phyloP scores from a whole-genome alignment of 2,329 filamentous ascomycete genomes.

The Fusarium sp. region DNA sequence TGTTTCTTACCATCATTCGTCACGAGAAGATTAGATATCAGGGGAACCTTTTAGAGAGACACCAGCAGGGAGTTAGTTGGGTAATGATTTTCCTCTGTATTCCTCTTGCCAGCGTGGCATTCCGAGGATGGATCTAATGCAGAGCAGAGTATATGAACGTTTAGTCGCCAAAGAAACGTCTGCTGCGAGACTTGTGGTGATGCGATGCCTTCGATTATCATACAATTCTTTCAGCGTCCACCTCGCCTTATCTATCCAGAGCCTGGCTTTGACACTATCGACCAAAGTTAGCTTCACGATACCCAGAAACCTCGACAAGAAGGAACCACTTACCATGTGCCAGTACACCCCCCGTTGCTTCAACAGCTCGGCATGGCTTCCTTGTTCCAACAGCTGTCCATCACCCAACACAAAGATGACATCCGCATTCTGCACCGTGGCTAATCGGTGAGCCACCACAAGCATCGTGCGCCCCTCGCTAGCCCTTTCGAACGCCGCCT shows the following conservation, averaged over 20 bases:
- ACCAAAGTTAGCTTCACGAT: slow-evolving; percentile 34
- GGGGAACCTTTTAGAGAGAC: background rate
- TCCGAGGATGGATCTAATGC: slow-evolving; percentile 10
- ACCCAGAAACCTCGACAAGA: background rate
- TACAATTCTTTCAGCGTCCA: background rate
- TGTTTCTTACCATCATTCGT: background rate
- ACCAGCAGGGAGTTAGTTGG: slow-evolving; percentile 26
- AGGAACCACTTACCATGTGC: slow-evolving; percentile 61
- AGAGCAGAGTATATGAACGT: slow-evolving; percentile 19
- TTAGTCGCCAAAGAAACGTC: background rate
- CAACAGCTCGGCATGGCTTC: slow-evolving; percentile 63
- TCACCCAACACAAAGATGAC: slow-evolving; percentile 82
- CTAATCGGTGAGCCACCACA: slow-evolving; percentile 80
- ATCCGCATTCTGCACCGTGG: slow-evolving; percentile 82
- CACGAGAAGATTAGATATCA: background rate
- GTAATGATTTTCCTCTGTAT: slow-evolving; percentile 6
- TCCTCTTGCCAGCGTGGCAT: background rate
- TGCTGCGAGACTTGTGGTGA: background rate
- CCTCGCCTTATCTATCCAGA: slow-evolving; percentile 57
- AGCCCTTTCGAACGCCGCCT: slow-evolving; percentile 74
- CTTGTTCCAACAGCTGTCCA: slow-evolving; percentile 65
- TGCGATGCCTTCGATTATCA: background rate
- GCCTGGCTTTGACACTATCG: slow-evolving; percentile 68
- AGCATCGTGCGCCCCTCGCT: slow-evolving; percentile 72
- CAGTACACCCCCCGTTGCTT: slow-evolving; percentile 65